Conservation (phyloP, 495 filamentous ascomycete genomes). For the Penicillium antarcticum region DNA sequence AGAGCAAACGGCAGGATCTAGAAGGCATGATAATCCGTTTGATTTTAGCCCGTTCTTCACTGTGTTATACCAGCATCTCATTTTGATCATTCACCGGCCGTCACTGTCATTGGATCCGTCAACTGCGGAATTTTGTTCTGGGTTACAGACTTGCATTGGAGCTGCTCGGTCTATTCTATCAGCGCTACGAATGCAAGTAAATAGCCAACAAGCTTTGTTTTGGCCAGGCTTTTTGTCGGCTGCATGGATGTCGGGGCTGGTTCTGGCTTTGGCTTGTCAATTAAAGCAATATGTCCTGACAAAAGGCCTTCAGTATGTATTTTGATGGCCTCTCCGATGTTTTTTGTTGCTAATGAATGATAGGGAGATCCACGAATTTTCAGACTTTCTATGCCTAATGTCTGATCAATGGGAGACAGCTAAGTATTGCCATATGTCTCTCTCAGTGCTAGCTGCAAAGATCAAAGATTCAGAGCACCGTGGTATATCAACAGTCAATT, state of each 20-base stretch:
- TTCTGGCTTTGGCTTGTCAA: slow-evolving; percentile 41
- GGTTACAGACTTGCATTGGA: slow-evolving; percentile 39
- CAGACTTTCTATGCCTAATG: slow-evolving; percentile 31
- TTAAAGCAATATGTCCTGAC: slow-evolving; percentile 34
- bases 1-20: background rate
- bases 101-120: slow-evolving; percentile 32
- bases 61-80: slow-evolving; percentile 63
- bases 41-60: slow-evolving; percentile 46
- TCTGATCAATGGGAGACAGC: slow-evolving; percentile 40
- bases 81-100: slow-evolving; percentile 61
- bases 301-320: slow-evolving; percentile 34
- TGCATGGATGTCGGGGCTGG: slow-evolving; percentile 40
- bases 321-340: background rate
- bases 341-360: background rate
- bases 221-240: slow-evolving; percentile 41
- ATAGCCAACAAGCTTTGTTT: slow-evolving; percentile 32
- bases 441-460: slow-evolving; percentile 26
- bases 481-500: background rate
- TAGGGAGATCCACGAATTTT: slow-evolving; percentile 36
- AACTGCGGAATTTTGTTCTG: slow-evolving; percentile 37
- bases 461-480: slow-evolving; percentile 17
- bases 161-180: slow-evolving; percentile 35
- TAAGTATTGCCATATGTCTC: slow-evolving; percentile 33
- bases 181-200: slow-evolving; percentile 29
- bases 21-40: slow-evolving; percentile 19